Evolutionary conservation across 2,329 filamentous ascomycete genomes (phyloP), one percentile per base, ranked within the genome.

Genomic region (Geosmithia morbida): DNA sequence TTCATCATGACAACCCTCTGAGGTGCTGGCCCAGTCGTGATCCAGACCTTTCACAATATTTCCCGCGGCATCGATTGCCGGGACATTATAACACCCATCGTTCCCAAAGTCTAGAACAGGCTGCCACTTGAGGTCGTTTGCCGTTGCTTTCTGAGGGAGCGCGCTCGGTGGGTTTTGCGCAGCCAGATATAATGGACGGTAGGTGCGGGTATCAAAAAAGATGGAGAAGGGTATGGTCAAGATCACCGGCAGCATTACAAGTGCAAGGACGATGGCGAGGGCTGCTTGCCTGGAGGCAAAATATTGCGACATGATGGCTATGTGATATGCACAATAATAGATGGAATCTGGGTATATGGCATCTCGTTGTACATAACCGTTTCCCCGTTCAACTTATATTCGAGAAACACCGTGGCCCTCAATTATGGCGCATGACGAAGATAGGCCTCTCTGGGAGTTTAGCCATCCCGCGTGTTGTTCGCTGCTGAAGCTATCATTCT

Each of bases 71-170:
- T 56, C 60, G 47, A 67, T 65, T 17, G 64, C 65, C 2, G 63
- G 60, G 2, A 59, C 60, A 51, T 66, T 66, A 50, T 67, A 67
- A 53, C 64, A 67, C 17, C 61, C 54, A 45, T 65, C 57, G 7
- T 53, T 57, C 45, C 61, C 64, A 51, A 62, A 50, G 2, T 48
- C 53, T 14, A 55, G 37, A 2, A 48, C 50, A 2, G 59, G 58
- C 48, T 59, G 55, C 53, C 54, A 59, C 40, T 44, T 48, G 41
- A 55, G 49, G 43, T 57, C 54, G 41, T 51, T 42, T 17, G 46
- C 50, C 2, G 55, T 55, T 18, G 54, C 54, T 13, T 48, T 46
- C 26, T 52, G 48, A 2, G 54, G 54, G 26, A 57, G 51, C 26
- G 53, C 49, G n/a, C 22, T 43, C 1, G 52, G 53, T 11, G 55